Base-by-base conservation (phyloP, 495 filamentous ascomycete species). In the Glutinoglossum americanum region DNA sequence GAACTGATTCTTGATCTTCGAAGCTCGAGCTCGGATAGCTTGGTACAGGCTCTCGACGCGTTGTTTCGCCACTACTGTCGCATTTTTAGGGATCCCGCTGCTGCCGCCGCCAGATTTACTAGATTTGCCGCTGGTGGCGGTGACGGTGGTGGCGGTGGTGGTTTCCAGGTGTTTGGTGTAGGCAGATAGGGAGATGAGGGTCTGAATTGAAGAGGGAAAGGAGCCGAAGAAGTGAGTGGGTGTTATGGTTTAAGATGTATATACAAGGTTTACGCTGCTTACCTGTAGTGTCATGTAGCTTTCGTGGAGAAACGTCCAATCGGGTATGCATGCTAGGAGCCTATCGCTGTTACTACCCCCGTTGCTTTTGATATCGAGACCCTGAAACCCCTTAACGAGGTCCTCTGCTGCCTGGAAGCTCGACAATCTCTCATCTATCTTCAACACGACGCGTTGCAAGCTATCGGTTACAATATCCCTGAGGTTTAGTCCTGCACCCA, bases 231-330 rank as follows among this genome's bases (percentile, higher is more conserved):
- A n/a, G 48, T 9, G 9, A 10, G 9, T 25, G 48, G 23, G 23
- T 8, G n/a, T 25, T 17, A 17, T 30, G 27, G 48, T 30, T 3
- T 10, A 25, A 26, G 8, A 39, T 55, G 1, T 19, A n/a, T n/a
- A n/a, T n/a, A n/a, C n/a, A n/a, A n/a, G n/a, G n/a, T n/a, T n/a
- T n/a, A n/a, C n/a, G n/a, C n/a, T n/a, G n/a, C 49, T 53, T 53
- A 53, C 49, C 49, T 58, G 41, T 3, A 58, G 0, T 13, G 56
- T 51, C 4, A 32, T 28, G 41, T 41, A 56, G 23, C 30, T 27
- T 21, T 58, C 56, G 21, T 58, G 56, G 1, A 58, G 41, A n/a
- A 58, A 15, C 19, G 5, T 35, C 56, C 56, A 58, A 21, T 39
- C 32, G 2, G 54, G 54, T 19, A 32, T 32, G 15, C 15, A 15